Base-by-base conservation (phyloP, 2,329 filamentous ascomycete species). In the Harringtonia lauricola region DNA sequence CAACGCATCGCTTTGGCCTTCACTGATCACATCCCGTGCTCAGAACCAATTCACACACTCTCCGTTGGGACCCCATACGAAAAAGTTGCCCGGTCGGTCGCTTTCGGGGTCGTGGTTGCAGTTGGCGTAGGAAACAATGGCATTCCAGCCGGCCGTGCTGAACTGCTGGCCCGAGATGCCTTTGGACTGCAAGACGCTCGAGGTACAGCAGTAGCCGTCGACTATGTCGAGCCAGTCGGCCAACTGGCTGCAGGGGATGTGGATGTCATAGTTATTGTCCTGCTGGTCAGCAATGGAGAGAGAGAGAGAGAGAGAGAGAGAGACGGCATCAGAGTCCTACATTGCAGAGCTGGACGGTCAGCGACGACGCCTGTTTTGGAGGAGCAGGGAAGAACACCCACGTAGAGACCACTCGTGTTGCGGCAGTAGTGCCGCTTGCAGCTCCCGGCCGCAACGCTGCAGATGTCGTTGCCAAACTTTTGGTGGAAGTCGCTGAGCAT, bases 131-230 rank as follows among this genome's bases (percentile, higher is more conserved):
- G 45, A 26, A 12, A 47, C 41, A 8, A 35, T 30, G 3, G 38
- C 37, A 28, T 43, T 47, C 45, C 45, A 47, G 41, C 41, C 41
- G 28, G 19, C 39, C 7, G 39, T 26, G 39, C 39, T 42, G 34
- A 45, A 47, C 33, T 33, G 41, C 31, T 47, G 45, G 13, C 45
- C 41, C n/a, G 45, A 47, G 24, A 47, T 17, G 33, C 41, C 41
- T 9, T 29, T 37, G 19, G 41, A 40, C 34, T 43, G 26, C 4
- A 34, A 7, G 7, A 38, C 39, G 21, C 31, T 31, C 9, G 43
- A 35, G 12, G 39, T 26, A 41, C 45, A 47, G 37, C 45, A 47
- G 18, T 19, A 12, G 41, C 43, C 40, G 41, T 6, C 12, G 15
- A 45, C 30, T 15, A 41, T 22, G 15, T 15, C 22, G 33, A 47